phyloP scores from a whole-genome alignment of 2,329 filamentous ascomycete genomes.

The Lecanicillium sp. region DNA sequence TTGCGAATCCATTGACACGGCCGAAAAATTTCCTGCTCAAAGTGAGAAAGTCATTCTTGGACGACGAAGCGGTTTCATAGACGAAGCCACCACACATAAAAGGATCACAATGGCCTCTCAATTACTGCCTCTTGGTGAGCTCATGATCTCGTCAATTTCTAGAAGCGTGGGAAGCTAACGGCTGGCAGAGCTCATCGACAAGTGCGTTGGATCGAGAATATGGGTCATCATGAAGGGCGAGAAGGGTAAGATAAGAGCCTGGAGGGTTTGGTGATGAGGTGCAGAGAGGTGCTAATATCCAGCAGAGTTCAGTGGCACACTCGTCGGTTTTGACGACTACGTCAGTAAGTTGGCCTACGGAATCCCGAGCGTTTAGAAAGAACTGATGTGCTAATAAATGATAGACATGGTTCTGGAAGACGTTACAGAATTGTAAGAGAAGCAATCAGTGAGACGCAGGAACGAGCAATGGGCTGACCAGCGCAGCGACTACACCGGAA shows the following conservation, averaged over 20 bases:
- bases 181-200: conserved; percentile 85
- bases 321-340: conserved; percentile 97
- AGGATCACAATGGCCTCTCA: conserved; percentile 59
- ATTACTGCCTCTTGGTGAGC: conserved; percentile 62
- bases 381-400: conserved; percentile 18
- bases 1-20: too few species aligned
- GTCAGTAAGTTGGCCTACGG: conserved; percentile 70
- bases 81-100: not conserved
- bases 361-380: not conserved
- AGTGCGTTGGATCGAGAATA: conserved; percentile 94
- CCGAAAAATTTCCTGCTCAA: too few species aligned
- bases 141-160: not conserved
- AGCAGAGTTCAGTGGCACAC: conserved; percentile 87
- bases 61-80: too few species aligned
- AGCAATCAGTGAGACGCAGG: not conserved
- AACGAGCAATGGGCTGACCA: conserved; percentile 19
- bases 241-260: conserved; percentile 58
- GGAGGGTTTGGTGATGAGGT: not conserved
- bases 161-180: conserved; percentile 18
- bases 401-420: conserved; percentile 97
- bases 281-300: conserved; percentile 15
- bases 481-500: conserved; percentile 81
- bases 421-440: conserved; percentile 79
- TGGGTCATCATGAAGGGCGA: conserved; percentile 99
- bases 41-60: too few species aligned